phyloP scores from a whole-genome alignment of 345 rosid genomes.

The Salix koriyanagi region DNA sequence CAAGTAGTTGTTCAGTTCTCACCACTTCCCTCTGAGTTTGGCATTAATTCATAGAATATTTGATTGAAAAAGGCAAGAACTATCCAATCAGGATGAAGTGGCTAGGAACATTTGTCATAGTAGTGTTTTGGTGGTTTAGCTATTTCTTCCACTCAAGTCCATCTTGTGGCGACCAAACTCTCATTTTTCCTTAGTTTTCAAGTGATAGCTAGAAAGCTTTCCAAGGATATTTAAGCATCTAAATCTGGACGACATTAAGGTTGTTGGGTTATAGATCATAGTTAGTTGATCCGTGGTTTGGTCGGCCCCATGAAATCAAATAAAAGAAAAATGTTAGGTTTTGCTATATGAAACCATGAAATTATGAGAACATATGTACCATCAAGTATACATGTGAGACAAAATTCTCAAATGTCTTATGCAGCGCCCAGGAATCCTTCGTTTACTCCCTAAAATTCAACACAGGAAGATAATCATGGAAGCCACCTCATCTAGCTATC shows the following conservation, averaged over 20 bases:
- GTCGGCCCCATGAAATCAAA: conserved; percentile 18
- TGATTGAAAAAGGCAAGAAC: neutral
- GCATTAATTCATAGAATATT: neutral
- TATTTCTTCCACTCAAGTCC: neutral
- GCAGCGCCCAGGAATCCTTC: conserved; percentile 20
- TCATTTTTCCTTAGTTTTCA: neutral
- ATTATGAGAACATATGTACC: no score
- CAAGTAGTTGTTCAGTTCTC: neutral
- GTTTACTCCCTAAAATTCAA: conserved; percentile 6
- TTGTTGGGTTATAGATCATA: conserved; percentile 19
- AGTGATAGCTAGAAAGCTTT: neutral
- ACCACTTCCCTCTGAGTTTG: neutral
- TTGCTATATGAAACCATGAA: neutral
- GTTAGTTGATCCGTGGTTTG: conserved; percentile 46
- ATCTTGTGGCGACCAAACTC: neutral
- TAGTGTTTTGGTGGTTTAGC: conserved; percentile 7
- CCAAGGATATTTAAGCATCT: neutral
- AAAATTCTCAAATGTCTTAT: conserved; percentile 8
- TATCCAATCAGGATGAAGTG: neutral
- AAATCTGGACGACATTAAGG: conserved; percentile 3
- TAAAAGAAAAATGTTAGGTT: neutral
- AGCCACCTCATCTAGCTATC: conserved; percentile 12
- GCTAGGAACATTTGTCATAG: neutral
- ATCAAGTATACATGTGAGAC: neutral
- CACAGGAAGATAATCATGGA: conserved; percentile 1